A percentile compares a stretch with the other conserved stretches of the same genome.
Conservation (phyloP, 2,329 filamentous ascomycete genomes). For the Fusarium fujikuroi region DNA sequence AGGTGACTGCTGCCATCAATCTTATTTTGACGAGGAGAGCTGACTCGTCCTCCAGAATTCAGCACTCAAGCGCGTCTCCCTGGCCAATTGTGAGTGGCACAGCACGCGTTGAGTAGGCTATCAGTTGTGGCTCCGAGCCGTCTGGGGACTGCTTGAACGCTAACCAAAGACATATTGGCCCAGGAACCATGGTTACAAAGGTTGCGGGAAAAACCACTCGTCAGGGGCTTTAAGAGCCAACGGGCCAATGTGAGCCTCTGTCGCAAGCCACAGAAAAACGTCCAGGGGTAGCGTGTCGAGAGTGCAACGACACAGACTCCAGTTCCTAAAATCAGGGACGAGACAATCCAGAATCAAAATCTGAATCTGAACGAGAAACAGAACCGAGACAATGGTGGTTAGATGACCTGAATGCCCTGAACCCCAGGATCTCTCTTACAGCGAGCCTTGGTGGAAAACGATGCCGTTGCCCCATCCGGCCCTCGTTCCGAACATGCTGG, state of each 20-base stretch:
- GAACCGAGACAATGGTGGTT: constrained; percentile 23
- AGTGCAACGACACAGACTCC: constrained; percentile 3
- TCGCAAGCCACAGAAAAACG: constrained; percentile 27
- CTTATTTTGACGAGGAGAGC: constrained; percentile 14
- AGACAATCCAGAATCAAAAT: constrained; percentile 14
- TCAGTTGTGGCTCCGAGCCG: constrained; percentile 41
- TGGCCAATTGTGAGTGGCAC: constrained; percentile 17
- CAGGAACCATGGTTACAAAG: constrained; percentile 32
- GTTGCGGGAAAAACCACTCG: constrained; percentile 19
- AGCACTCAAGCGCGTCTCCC: constrained; percentile 10
- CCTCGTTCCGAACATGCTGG: constrained; percentile 30
- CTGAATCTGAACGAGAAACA: constrained; percentile 9
- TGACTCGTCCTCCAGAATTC: constrained; percentile 23
- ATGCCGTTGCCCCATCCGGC: constrained; percentile 31
- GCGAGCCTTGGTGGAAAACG: background rate
- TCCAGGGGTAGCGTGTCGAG: constrained; percentile 16
- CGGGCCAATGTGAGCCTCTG: constrained; percentile 19
- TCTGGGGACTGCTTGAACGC: constrained; percentile 19
- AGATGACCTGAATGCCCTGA: background rate
- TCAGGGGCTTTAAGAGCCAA: constrained; percentile 23
- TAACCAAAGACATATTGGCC: constrained; percentile 40
- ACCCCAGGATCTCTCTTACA: constrained; percentile 9
- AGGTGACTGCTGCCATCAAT: constrained; percentile 30
- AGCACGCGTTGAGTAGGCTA: constrained; percentile 16
- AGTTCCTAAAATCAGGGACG: constrained; percentile 9